Base-by-base conservation (phyloP, 1,139 yeast species). In the Yarrowia galli region DNA sequence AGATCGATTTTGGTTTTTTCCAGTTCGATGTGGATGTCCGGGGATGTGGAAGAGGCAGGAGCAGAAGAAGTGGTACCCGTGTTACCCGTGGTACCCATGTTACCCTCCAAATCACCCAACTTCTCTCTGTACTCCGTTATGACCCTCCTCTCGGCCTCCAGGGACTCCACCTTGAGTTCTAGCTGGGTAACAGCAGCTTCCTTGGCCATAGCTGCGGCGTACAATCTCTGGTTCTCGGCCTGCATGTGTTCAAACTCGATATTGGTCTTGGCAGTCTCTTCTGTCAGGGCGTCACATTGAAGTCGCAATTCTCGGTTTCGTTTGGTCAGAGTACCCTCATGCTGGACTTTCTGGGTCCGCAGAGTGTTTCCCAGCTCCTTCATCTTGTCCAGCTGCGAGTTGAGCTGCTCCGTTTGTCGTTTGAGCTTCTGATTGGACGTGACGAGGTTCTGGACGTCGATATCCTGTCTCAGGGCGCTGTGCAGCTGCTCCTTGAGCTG, bases 401-500 rank as follows among this genome's bases (percentile, higher is more conserved):
- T 74, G 5, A 81, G 72, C 8, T 74, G 70, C 5, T 71, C 72
- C 18, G 79, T 74, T 65, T 75, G 78, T 16, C 69, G 71, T 13
- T 69, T 72, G 35, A 77, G 71, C 38, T 67, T 68, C 58, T 73
- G 72, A 46, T 78, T 75, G n/a, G 74, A 72, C 7, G 75, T 68
- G 9, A 75, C 69, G 28, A 77, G 71, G 42, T 75, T 75, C 63
- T 77, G 78, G 36, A 74, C 72, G 56, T 74, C 68, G 46, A 75
- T 74, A 45, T 73, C 75, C 48, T 75, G 78, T 23, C 79, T 73
- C 9, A 73, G 70, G 67, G 79, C 71, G 51, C 75, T 75, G 45
- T 78, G 76, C 69, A 81, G 76, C 67, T 82, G 80, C 54, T 79
- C 77, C 49, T 78, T 77, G 67, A 81, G 73, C 54, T 77, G 72